Base-by-base conservation (phyloP, 805 yeast species). In the Yarrowia deformans region DNA sequence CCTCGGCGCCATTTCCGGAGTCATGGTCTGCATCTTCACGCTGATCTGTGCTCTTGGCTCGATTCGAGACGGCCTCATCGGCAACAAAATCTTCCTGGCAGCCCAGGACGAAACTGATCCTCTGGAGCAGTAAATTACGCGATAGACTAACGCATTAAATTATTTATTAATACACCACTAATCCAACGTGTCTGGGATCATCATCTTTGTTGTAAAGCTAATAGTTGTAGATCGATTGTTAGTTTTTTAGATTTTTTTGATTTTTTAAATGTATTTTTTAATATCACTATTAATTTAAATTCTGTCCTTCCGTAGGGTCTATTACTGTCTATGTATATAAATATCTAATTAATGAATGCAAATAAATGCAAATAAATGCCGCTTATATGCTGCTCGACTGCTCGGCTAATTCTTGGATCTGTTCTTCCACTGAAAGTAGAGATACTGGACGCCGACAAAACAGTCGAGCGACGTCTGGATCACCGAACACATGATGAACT, bases 1-100 rank as follows among this genome's bases (percentile, higher is more conserved):
- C 10, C 72, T 90, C 34, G 85, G 89, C 14, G 81, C 88, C 42
- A 83, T 90, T 4, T 90, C 89, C 74, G 87, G 88, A 0, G 81
- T 81, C 14, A 75, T 82, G 2, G 83, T 88, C 61, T 79, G 88
- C 12, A 16, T 84, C 14, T 56, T 68, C 29, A 71, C 85, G 3
- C 71, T 82, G 0, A 71, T 72, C 32, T 85, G 87, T 76, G 69
- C 86, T 74, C 37, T 80, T 3, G 76, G 78, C 42, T 78, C 82
- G 1, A 39, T 79, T 19, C 42, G 69, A 16, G 16, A 68, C 55
- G 72, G 68, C 6, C 29, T 69, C 8, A 37, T 69, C 8, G 32
- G 23, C 39, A 42, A 49, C 39, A 35, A 37, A 8, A 39, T 72
- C 37, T 70, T 72, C 39, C 46, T 61, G 13, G 69, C 66, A 2